Evolutionary conservation across 306 rosid species (phyloP).

Genomic region (Rosa lucieae): DNA sequence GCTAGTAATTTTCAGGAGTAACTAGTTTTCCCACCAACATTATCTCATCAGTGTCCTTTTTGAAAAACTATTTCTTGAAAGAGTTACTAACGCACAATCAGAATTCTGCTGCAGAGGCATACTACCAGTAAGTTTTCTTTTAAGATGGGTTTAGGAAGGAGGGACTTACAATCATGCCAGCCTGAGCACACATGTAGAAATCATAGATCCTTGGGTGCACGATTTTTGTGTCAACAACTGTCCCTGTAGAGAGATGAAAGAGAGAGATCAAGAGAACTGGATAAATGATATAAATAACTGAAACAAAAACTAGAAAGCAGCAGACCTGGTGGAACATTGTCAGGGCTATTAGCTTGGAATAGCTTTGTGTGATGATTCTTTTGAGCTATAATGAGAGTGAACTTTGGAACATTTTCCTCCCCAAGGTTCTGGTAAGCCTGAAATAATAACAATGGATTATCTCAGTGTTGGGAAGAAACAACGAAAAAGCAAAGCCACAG

Average conservation of each 20-base stretch:
- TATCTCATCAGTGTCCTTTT: not conserved
- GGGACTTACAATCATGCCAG: slow-evolving; percentile 66
- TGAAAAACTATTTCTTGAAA: not conserved
- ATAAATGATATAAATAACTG: not conserved
- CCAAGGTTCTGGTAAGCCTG: slow-evolving; percentile 88
- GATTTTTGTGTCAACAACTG: slow-evolving; percentile 78
- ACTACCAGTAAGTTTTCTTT: not conserved
- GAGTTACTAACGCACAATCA: not conserved
- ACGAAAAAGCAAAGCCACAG: not conserved
- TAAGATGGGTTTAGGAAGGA: not conserved
- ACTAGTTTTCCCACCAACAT: not conserved
- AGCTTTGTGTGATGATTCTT: slow-evolving; percentile 85
- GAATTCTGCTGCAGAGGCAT: not conserved
- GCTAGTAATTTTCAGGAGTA: not conserved
- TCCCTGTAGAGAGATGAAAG: slow-evolving; percentile 49
- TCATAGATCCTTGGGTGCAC: slow-evolving; percentile 80
- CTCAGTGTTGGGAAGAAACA: slow-evolving; percentile 19
- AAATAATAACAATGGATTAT: slow-evolving; percentile 25
- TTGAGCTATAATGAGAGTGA: slow-evolving; percentile 79
- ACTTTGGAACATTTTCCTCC: slow-evolving; percentile 66
- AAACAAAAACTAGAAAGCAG: slow-evolving; percentile 17
- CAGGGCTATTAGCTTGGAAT: slow-evolving; percentile 55
- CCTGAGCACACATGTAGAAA: slow-evolving; percentile 87
- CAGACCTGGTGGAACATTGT: slow-evolving; percentile 91
- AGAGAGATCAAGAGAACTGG: slow-evolving; percentile 6